Conservation (phyloP, 164 flowering plant genomes). For the Santalum album region DNA sequence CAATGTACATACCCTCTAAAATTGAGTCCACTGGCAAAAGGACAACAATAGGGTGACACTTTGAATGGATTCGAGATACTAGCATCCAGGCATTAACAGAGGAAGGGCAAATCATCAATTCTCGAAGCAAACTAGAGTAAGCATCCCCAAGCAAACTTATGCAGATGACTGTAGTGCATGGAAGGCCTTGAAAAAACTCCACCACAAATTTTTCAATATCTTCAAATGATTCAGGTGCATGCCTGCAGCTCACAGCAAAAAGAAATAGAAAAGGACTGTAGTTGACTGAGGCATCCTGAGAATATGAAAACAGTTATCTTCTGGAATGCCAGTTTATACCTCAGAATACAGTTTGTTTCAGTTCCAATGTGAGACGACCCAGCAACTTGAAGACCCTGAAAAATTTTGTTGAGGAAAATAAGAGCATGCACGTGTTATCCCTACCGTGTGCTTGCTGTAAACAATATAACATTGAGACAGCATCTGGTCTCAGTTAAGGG, state of each 20-base stretch:
- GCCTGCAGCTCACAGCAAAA: conserved; percentile 31
- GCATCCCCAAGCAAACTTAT: conserved; percentile 58
- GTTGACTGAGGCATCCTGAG: not conserved
- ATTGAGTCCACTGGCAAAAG: conserved; percentile 55
- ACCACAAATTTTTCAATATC: conserved; percentile 46
- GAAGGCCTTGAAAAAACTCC: conserved; percentile 53
- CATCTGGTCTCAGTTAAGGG: not conserved
- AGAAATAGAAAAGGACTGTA: not conserved
- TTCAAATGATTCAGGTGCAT: conserved; percentile 48
- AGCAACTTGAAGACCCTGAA: conserved; percentile 27
- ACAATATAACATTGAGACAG: no score
- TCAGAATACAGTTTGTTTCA: conserved; percentile 24
- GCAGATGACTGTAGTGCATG: conserved; percentile 52
- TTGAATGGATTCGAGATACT: conserved; percentile 56
- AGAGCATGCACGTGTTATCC: not conserved
- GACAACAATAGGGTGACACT: conserved; percentile 49
- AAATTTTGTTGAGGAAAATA: not conserved
- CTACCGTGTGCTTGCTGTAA: no score
- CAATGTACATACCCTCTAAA: conserved; percentile 44
- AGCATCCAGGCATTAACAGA: conserved; percentile 59
- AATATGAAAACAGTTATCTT: not conserved
- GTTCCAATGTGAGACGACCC: conserved; percentile 12
- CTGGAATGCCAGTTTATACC: conserved; percentile 23
- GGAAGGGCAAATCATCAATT: conserved; percentile 35
- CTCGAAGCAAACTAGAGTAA: conserved; percentile 34